A percentile compares a stretch with the other conserved stretches of the same genome.
phyloP scores from a whole-genome alignment of 2,329 filamentous ascomycete genomes.

The Penicillium sp. region DNA sequence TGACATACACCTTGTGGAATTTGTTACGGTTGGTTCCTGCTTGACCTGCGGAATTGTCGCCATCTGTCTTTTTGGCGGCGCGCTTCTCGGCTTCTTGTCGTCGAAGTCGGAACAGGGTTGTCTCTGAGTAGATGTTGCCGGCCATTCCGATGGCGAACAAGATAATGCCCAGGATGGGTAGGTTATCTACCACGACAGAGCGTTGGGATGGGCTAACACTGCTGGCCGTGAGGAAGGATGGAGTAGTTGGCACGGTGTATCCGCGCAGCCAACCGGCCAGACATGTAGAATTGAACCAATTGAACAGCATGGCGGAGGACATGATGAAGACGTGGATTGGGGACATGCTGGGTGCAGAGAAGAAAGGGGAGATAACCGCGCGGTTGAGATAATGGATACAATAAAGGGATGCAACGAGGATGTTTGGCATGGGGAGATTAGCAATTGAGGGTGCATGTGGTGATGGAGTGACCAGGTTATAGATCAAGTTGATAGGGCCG shows the following conservation, averaged over 20 bases:
- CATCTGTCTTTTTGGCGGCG: constrained; percentile 55
- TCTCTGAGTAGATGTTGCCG: constrained; percentile 85
- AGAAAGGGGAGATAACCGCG: constrained; percentile 74
- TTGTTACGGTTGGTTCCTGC: constrained; percentile 43
- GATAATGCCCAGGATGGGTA: constrained; percentile 63
- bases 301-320: constrained; percentile 66
- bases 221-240: constrained; percentile 18
- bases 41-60: constrained; percentile 26
- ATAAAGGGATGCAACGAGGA: constrained; percentile 47
- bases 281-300: constrained; percentile 74
- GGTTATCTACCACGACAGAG: constrained; percentile 19
- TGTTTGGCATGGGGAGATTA: constrained; percentile 36
- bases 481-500: constrained; percentile 73
- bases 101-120: constrained; percentile 82
- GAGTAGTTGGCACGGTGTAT: constrained; percentile 59
- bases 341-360: constrained; percentile 85
- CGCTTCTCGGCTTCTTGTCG: constrained; percentile 58
- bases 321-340: constrained; percentile 75
- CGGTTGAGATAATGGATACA: constrained; percentile 89
- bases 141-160: constrained; percentile 75
- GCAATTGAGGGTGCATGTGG: constrained; percentile 47
- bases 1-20: constrained; percentile 79
- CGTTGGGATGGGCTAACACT: constrained; percentile 9
- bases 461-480: constrained; percentile 68
- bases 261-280: constrained; percentile 80